phyloP scores from a whole-genome alignment of 176 grass and related monocot genomes.

The Bothriochloa decipiens region DNA sequence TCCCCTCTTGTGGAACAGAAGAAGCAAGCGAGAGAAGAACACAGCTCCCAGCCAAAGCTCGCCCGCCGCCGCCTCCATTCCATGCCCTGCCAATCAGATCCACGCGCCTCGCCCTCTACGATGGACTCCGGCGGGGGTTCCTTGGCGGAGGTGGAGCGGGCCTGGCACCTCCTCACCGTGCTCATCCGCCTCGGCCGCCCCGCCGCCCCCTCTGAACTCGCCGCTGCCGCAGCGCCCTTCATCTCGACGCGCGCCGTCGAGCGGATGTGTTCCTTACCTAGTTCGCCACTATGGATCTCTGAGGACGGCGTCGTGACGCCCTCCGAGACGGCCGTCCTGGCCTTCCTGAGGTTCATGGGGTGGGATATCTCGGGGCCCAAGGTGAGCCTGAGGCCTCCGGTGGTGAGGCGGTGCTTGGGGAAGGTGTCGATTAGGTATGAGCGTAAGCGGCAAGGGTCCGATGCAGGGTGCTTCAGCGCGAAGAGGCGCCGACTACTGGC shows the following conservation, averaged over 20 bases:
- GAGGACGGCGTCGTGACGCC: slow-evolving; percentile 43
- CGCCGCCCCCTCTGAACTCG: slow-evolving; percentile 41
- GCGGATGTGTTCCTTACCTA: slow-evolving; percentile 46
- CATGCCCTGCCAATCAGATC: slow-evolving; percentile 31
- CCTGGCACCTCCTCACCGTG: slow-evolving; percentile 83
- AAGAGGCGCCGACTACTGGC: slow-evolving; percentile 59
- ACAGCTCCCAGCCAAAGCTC: slow-evolving; percentile 28
- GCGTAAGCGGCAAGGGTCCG: slow-evolving; percentile 69
- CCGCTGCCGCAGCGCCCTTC: neutral
- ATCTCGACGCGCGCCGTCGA: slow-evolving; percentile 42
- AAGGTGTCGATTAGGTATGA: slow-evolving; percentile 35
- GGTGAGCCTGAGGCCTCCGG: neutral
- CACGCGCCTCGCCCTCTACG: slow-evolving; percentile 25
- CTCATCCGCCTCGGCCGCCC: slow-evolving; percentile 75
- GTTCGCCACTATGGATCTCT: slow-evolving; percentile 59
- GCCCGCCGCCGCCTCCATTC: neutral
- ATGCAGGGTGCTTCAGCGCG: slow-evolving; percentile 6
- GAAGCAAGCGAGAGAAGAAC: neutral
- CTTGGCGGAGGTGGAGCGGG: slow-evolving; percentile 49
- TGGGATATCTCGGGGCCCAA: slow-evolving; percentile 27
- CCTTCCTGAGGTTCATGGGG: slow-evolving; percentile 47
- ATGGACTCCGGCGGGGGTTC: slow-evolving; percentile 33
- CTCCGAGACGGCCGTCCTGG: slow-evolving; percentile 43
- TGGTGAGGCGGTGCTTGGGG: slow-evolving; percentile 16
- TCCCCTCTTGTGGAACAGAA: neutral